Evolutionary conservation across 495 filamentous ascomycete species (phyloP).

Genomic region (Daldinia grandis): DNA sequence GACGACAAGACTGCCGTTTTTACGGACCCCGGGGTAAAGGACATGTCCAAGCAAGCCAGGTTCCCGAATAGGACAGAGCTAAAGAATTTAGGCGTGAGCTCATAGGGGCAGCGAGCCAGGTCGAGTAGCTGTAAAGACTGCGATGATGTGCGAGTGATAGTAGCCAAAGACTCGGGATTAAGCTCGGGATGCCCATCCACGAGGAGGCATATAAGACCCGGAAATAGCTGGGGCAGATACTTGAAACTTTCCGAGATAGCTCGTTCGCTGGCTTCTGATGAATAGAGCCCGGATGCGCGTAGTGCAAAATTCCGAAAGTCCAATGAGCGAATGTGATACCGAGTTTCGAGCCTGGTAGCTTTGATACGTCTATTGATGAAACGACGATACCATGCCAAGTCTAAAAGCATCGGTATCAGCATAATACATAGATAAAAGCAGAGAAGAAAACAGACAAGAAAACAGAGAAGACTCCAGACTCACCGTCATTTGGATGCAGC

Average conservation of each 20-base stretch:
- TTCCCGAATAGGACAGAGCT: conserved; percentile 39
- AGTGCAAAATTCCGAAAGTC: conserved; percentile 50
- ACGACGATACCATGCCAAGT: conserved; percentile 50
- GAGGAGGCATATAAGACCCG: conserved; percentile 50
- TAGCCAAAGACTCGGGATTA: conserved; percentile 42
- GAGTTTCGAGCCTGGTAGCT: conserved; percentile 39
- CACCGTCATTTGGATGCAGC: conserved; percentile 50
- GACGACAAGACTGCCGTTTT: conserved; percentile 38
- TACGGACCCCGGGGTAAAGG: conserved; percentile 50
- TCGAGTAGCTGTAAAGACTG: conserved; percentile 47
- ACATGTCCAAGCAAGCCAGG: conserved; percentile 58
- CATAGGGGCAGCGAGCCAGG: conserved; percentile 44
- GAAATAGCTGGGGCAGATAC: conserved; percentile 43
- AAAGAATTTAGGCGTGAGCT: conserved; percentile 47
- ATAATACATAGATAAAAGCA: background rate
- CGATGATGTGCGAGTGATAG: conserved; percentile 4
- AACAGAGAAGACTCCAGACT: conserved; percentile 10
- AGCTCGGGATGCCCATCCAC: conserved; percentile 51
- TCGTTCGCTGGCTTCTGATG: conserved; percentile 45
- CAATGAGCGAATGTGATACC: conserved; percentile 46
- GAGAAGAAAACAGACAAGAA: background rate
- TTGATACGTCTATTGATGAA: conserved; percentile 48
- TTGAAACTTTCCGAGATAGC: conserved; percentile 47
- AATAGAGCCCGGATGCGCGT: conserved; percentile 42
- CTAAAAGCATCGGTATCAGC: conserved; percentile 32